Conservation (phyloP, 148 eudicot species). For the Cornus florida region DNA sequence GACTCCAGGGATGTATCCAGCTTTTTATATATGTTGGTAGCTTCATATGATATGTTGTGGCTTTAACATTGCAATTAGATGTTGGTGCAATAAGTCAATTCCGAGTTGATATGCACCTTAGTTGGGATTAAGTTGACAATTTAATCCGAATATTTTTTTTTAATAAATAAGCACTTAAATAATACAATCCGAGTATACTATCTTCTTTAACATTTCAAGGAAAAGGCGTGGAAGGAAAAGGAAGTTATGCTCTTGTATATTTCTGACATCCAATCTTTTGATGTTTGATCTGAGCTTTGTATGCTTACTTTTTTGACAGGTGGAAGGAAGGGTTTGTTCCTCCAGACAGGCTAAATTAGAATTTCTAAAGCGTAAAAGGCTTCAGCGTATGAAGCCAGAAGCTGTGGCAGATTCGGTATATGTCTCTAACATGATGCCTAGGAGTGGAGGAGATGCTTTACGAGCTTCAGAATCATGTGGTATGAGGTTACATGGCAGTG, state of each 20-base stretch:
- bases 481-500: slow-evolving; percentile 35
- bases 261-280: not conserved
- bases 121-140: no score
- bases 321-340: slow-evolving; percentile 76
- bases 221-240: not conserved
- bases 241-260: not conserved
- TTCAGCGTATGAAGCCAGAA: slow-evolving; percentile 62
- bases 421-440: slow-evolving; percentile 45
- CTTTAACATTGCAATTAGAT: not conserved
- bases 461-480: slow-evolving; percentile 72
- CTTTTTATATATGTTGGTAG: not conserved
- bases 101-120: not conserved
- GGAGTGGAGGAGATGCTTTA: slow-evolving; percentile 79
- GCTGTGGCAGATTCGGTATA: slow-evolving; percentile 24
- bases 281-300: not conserved
- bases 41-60: not conserved
- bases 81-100: not conserved
- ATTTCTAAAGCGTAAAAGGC: slow-evolving; percentile 81
- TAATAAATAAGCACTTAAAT: no score
- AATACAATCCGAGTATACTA: not conserved
- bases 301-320: slow-evolving; percentile 41
- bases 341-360: slow-evolving; percentile 78
- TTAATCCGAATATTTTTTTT: not conserved
- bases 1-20: not conserved
- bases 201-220: not conserved